These are phyloP conservation scores for Lumnitzera racemosa DNA, from an alignment of 345 rosid genomes.

Conservation along the genomic window DNA sequence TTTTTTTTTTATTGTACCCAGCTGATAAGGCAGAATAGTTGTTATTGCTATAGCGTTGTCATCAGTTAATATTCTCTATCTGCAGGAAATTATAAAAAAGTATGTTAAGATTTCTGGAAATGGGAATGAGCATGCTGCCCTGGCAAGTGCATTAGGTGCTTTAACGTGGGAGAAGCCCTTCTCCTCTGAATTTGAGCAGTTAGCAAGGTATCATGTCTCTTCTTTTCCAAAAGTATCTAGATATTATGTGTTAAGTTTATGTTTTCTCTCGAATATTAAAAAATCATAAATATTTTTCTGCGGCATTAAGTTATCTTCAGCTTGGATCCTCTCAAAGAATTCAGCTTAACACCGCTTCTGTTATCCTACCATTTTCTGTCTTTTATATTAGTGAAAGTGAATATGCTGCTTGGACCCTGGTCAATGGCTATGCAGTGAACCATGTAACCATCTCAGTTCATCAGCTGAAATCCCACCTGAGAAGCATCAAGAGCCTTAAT, in stretches of 20 bases:
- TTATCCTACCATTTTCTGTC: neutral
- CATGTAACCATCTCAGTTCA: constrained; percentile 83
- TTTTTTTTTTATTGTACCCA: too few species aligned
- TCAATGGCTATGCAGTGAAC: constrained; percentile 84
- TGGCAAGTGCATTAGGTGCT: constrained; percentile 77
- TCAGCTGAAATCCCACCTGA: constrained; percentile 55
- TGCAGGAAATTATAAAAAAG: constrained; percentile 69
- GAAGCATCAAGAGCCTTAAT: constrained; percentile 43
- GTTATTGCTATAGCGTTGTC: neutral
- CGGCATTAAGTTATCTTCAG: neutral
- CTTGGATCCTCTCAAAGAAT: neutral
- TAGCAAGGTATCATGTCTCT: constrained; percentile 50
- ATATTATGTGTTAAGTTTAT: too few species aligned
- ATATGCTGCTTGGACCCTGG: constrained; percentile 90
- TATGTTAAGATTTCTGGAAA: constrained; percentile 47
- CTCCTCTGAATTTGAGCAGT: constrained; percentile 63
- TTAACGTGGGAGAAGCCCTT: constrained; percentile 75
- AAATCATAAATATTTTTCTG: neutral
- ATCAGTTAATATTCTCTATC: constrained; percentile 10
- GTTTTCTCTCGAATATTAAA: too few species aligned
- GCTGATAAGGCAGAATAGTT: too few species aligned
- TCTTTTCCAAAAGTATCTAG: too few species aligned
- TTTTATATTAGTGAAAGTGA: constrained; percentile 71
- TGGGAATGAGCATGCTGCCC: constrained; percentile 61
- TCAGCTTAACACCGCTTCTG: neutral